These are phyloP conservation scores for Tolypocladium guangdongense DNA, from an alignment of 2,329 filamentous ascomycete genomes.

Conservation along the genomic window DNA sequence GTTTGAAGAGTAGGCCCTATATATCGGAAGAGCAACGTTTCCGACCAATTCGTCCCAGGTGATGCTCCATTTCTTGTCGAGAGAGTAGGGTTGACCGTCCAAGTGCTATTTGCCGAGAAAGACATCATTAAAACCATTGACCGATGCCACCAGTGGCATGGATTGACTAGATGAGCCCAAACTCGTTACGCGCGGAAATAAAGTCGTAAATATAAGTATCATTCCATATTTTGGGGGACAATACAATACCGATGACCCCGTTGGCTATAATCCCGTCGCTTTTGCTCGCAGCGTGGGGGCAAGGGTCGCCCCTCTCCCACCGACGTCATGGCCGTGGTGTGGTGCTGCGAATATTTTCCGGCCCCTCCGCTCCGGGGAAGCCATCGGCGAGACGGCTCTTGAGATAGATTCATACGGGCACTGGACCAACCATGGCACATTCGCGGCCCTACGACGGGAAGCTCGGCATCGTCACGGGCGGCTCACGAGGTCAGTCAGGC, in stretches of 20 bases:
- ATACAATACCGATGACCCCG: background rate
- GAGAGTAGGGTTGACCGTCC: too few relatives aligned
- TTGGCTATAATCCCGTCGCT: too few relatives aligned
- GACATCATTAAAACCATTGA: too few relatives aligned
- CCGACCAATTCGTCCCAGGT: too few relatives aligned
- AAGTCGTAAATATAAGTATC: background rate
- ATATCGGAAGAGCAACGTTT: too few relatives aligned
- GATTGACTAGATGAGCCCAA: too few relatives aligned
- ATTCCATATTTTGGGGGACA: background rate
- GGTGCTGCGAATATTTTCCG: background rate
- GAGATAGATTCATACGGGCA: background rate
- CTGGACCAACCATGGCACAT: slow-evolving; percentile 7
- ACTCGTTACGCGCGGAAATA: background rate
- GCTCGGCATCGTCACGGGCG: slow-evolving; percentile 22
- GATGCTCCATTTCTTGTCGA: too few relatives aligned
- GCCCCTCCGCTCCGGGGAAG: background rate
- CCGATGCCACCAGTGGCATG: too few relatives aligned
- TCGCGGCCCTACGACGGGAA: slow-evolving; percentile 19
- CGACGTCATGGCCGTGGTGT: background rate
- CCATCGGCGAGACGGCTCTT: background rate
- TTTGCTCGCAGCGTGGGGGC: too few relatives aligned
- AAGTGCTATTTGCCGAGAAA: too few relatives aligned
- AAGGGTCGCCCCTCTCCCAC: background rate
- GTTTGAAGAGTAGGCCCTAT: too few relatives aligned
- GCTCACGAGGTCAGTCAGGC: slow-evolving; percentile 18